Evolutionary conservation across 768 basidiomycete species (phyloP), one percentile per base, ranked within the genome.

Genomic region (Leccinellum luteum): DNA sequence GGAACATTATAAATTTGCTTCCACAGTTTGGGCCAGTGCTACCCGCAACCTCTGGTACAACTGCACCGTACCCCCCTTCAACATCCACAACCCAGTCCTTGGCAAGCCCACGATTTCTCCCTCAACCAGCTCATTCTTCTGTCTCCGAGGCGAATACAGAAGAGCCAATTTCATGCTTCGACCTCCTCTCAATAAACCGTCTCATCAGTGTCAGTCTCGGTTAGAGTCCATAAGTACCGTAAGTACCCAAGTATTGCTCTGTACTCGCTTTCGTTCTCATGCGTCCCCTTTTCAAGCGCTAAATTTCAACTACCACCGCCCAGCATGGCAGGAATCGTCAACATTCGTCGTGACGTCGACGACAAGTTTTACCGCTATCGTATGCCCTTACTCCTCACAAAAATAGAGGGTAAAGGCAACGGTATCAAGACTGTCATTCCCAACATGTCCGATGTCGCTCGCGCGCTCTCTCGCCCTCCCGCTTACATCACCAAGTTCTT

Each of bases 381-480:
- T 63, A 99, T 99, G 97, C 97, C 97, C 55, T 72, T 94, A 58
- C 84, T 99, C 60, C 82, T 85, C 62, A 96, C 90, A 61, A 98
- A 98, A 80, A 94, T 98, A 34, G 97, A 99, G 78, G 97, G 97
- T 67, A 95, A 94, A 75, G 97, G 97, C 59, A 99, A 99, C 73
- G 97, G 97, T 67, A 98, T 99, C 78, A 99, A 99, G 80, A 99
- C 97, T 48, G 95, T 99, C 69, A 78, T 98, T 54, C 95, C 95
- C 19, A 99, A 99, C 77, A 98, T 99, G 94, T 85, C 92, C 59
- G 97, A 98, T 74, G 89, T 99, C 63, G 93, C 96, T 49, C 89
- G 93, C 62, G 94, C 97, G 47, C 85, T 99, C 63, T 92, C 88
- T 68, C 89, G 97, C 57, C 96, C 96, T 58, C 90, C 97, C 27